Conservation (phyloP, 805 yeast genomes). For the Kuraishia molischiana region DNA sequence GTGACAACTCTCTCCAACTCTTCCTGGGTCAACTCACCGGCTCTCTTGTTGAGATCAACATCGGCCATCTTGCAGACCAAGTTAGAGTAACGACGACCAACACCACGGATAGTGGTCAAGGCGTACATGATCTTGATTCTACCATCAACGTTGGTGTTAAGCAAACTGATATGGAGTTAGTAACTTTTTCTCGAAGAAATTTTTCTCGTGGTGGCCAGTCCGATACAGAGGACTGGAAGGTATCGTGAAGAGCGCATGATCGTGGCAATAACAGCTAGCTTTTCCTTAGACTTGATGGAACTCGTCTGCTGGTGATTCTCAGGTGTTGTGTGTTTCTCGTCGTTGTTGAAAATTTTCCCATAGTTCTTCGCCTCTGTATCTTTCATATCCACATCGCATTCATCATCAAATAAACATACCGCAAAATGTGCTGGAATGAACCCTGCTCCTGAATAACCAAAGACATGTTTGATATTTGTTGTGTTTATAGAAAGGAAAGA, state of each 20-base stretch:
- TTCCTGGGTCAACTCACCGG: constrained; percentile 99
- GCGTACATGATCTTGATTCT: constrained; percentile 99
- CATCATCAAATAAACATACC: constrained; percentile 60
- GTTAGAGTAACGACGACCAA: constrained; percentile 99
- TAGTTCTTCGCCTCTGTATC: no score
- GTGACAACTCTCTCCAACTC: constrained; percentile 99
- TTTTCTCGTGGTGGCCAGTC: no score
- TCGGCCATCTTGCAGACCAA: constrained; percentile 99
- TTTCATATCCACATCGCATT: no score
- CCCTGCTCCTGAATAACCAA: constrained; percentile 98
- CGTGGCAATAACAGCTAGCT: no score
- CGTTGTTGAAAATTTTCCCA: no score
- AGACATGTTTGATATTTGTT: constrained; percentile 49
- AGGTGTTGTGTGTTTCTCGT: no score
- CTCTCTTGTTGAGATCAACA: constrained; percentile 96
- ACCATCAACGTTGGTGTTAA: constrained; percentile 99
- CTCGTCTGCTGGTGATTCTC: not conserved
- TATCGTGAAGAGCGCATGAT: no score
- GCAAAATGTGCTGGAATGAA: constrained; percentile 99
- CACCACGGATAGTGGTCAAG: constrained; percentile 99
- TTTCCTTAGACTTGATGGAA: not conserved
- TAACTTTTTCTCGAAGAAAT: no score
- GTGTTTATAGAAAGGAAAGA: no score
- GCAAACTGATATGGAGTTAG: constrained; percentile 53
- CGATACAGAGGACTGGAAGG: no score